Evolutionary conservation across 2,329 filamentous ascomycete species (phyloP), one percentile per base, ranked within the genome.

Genomic region (Penicillium sp.): DNA sequence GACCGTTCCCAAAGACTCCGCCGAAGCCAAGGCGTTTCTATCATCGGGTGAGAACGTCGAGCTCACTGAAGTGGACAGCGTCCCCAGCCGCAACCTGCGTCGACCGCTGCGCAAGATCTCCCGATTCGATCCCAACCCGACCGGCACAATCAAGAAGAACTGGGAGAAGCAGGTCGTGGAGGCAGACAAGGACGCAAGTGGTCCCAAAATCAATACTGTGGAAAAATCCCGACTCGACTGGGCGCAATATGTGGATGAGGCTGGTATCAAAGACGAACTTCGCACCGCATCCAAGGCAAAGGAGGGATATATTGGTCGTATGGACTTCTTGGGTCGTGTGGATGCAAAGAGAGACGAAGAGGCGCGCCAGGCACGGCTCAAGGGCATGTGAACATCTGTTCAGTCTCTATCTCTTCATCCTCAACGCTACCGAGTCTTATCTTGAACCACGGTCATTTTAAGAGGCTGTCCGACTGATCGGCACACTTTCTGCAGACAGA

Each of bases 221-320:
- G 83, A 85, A 69, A 87, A 86, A 69, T 85, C 81, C 28, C 79
- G 83, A 48, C 72, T 86, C 62, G 84, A 87, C 61, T 87, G 84
- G 84, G 83, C 81, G 18, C 78, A 79, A 10, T 85, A 84, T 62
- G 84, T 87, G 38, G 81, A 85, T 63, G 72, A 80, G 48, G 80
- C 81, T 42, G 83, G 83, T 28, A 79, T 86, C 52, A 78, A 79
- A 51, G 83, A 85, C 52, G 84, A 87, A 66, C 67, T 87, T 63
- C 79, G 81, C 50, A 76, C 76, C 42, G 82, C 85, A 65, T 82
- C 81, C 56, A 84, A 82, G 65, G 82, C 82, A 10, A 85, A 84
- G 63, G 79, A 81, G 49, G 81, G 81, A 0, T 87, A 84, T 67
- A 69, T 85, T 61, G 80, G 77, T 15, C 77, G 83, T 43, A 84